Percentiles rank a stretch among this genome's conserved stretches.
Conservation (phyloP, 208 protist species). For the Herpetomonas samuelpessoai region DNA sequence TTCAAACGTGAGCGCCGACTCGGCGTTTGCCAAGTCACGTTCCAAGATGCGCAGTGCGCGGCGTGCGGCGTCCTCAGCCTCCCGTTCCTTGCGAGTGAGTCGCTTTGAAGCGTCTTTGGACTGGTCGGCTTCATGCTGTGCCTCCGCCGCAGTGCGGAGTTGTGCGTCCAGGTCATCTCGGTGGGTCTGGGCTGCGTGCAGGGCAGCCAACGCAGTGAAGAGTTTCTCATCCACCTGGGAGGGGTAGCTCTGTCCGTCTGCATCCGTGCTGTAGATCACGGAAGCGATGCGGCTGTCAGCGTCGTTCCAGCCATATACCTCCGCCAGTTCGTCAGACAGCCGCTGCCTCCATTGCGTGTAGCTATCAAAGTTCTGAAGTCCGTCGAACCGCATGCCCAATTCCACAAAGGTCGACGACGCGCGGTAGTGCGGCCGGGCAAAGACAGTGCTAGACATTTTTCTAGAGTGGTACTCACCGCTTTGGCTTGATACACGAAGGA, state of each 20-base stretch:
- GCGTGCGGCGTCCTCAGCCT: slow-evolving; percentile 14
- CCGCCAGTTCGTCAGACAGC: slow-evolving; percentile 38
- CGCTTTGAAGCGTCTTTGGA: slow-evolving; percentile 14
- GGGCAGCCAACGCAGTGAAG: slow-evolving; percentile 40
- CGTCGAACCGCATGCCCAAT: slow-evolving; percentile 39
- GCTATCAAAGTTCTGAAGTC: slow-evolving; percentile 29
- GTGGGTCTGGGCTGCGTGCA: slow-evolving; percentile 27
- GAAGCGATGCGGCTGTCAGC: slow-evolving; percentile 1
- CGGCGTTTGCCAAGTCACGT: slow-evolving; percentile 1
- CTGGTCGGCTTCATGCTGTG: slow-evolving; percentile 3
- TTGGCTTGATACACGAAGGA: too few relatives aligned
- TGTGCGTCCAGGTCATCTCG: slow-evolving; percentile 4
- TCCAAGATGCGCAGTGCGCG: neutral
- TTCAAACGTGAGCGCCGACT: slow-evolving; percentile 8
- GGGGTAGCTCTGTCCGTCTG: slow-evolving; percentile 23
- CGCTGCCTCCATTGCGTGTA: slow-evolving; percentile 39
- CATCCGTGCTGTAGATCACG: slow-evolving; percentile 53
- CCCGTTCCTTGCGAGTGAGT: neutral
- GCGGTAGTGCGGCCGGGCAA: slow-evolving; percentile 54
- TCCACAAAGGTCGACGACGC: slow-evolving; percentile 39
- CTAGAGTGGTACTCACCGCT: too few relatives aligned
- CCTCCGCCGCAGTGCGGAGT: slow-evolving; percentile 6
- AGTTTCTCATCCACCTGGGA: slow-evolving; percentile 33
- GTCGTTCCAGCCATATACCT: slow-evolving; percentile 30
- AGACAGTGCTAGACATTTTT: too few relatives aligned